Base-by-base conservation (phyloP, 805 yeast genomes). In the Candida suzukii region DNA sequence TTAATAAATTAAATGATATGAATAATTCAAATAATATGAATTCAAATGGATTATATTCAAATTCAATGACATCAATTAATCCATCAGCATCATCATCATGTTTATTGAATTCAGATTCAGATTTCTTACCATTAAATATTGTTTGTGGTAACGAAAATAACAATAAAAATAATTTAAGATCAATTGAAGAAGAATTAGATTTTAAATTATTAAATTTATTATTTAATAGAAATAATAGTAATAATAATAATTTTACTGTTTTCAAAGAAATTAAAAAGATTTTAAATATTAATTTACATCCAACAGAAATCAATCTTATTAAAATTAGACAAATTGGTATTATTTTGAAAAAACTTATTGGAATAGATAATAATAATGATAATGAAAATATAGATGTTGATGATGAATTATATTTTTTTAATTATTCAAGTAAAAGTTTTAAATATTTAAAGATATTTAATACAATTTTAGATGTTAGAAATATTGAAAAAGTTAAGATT, bases 371-470 rank as follows among this genome's bases (percentile, higher is more conserved):
- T 17, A 11, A 10, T 6, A 36, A 41, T 24, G 8, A 8, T 24
- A 8, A 8, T 24, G 26, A 24, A 24, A 24, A 24, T 8, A 24
- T 14, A 10, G 13, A n/a, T 14, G 30, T 10, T 9, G 26, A 24
- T 8, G 11, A 24, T 8, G 26, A 8, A 12, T 8, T 11, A 22
- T 11, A 31, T 3, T 24, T 22, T 13, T 33, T 14, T 21, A n/a
- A 26, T 39, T 22, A 16, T 32, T 11, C 17, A 26, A 8, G 26
- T 19, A 5, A 18, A 33, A 3, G 40, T 13, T 41, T 56, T 20
- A 37, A 41, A 29, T 54, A 53, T 27, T 31, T 50, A 27, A 52
- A 46, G 35, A 26, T 50, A 3, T 50, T 50, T 40, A 46, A 49
- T 40, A 41, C 45, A 17, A 46, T 54, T 17, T 35, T 51, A n/a